phyloP scores from a whole-genome alignment of 306 rosid species.

The Vicia faba region DNA sequence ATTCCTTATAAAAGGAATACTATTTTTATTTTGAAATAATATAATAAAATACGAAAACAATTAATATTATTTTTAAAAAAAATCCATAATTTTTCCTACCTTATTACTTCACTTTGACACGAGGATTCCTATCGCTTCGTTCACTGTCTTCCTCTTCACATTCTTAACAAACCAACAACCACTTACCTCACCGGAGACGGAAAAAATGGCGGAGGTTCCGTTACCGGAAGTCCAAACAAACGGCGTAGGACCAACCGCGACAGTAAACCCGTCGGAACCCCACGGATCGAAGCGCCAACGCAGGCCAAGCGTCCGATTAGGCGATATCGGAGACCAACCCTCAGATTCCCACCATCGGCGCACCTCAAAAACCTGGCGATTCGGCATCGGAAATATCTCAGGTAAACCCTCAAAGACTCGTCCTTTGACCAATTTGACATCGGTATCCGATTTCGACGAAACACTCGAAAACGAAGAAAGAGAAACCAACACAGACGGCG shows the following conservation, averaged over 20 bases:
- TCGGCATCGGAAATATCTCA: slow-evolving; percentile 32
- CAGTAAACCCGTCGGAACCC: slow-evolving; percentile 52
- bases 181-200: background rate
- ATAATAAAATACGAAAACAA: too few relatives aligned
- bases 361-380: slow-evolving; percentile 44
- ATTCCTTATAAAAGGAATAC: too few relatives aligned
- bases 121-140: background rate
- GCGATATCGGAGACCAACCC: slow-evolving; percentile 89
- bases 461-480: slow-evolving; percentile 61
- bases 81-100: too few relatives aligned
- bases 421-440: slow-evolving; percentile 65
- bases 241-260: slow-evolving; percentile 46
- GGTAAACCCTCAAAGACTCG: slow-evolving; percentile 76
- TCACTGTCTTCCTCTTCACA: background rate
- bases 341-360: slow-evolving; percentile 73
- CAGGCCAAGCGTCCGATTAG: slow-evolving; percentile 86
- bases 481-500: slow-evolving; percentile 65
- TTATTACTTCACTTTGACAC: background rate
- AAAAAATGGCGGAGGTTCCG: slow-evolving; percentile 63
- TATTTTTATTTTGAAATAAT: too few relatives aligned
- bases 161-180: background rate
- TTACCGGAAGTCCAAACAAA: slow-evolving; percentile 58
- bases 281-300: slow-evolving; percentile 83
- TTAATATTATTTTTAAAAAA: too few relatives aligned
- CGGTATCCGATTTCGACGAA: slow-evolving; percentile 52